These are phyloP conservation scores for Spizellomyces punctatus DNA, from an alignment of 192 early-diverging fungal genomes.

Conservation along the genomic window DNA sequence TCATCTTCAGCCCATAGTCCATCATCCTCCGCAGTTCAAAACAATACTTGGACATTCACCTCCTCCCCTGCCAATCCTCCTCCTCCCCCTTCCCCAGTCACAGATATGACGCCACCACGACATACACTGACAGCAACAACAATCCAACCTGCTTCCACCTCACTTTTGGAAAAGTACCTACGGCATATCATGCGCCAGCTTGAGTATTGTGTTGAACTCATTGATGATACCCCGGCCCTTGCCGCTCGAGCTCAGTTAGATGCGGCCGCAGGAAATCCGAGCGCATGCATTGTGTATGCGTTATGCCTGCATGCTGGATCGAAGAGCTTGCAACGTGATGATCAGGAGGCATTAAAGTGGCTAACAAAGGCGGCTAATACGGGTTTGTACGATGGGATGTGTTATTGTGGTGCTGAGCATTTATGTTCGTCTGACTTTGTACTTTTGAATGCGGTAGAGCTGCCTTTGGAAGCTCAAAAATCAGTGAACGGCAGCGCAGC, in stretches of 20 bases:
- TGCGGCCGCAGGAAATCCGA: background rate
- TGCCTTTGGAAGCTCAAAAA: no score
- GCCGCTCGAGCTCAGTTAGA: background rate
- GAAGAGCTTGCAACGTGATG: background rate
- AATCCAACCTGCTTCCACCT: background rate
- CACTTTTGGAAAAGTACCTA: background rate
- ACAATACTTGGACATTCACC: no score
- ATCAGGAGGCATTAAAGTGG: constrained; percentile 2
- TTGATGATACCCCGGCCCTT: background rate
- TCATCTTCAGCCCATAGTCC: no score
- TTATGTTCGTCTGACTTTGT: no score
- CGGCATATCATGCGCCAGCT: constrained; percentile 1
- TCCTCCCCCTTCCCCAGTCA: no score
- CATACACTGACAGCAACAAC: no score
- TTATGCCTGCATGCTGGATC: constrained; percentile 3
- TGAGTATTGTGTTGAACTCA: constrained; percentile 7
- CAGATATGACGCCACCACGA: no score
- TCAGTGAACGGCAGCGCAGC: no score
- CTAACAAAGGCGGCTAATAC: constrained; percentile 6
- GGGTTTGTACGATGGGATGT: background rate
- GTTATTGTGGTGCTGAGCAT: no score
- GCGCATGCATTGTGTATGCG: constrained; percentile 18
- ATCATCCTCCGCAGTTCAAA: no score
- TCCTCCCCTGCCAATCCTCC: no score
- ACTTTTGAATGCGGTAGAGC: no score